Base-by-base conservation (phyloP, 2,329 filamentous ascomycete species). In the Microsporum audouinii region DNA sequence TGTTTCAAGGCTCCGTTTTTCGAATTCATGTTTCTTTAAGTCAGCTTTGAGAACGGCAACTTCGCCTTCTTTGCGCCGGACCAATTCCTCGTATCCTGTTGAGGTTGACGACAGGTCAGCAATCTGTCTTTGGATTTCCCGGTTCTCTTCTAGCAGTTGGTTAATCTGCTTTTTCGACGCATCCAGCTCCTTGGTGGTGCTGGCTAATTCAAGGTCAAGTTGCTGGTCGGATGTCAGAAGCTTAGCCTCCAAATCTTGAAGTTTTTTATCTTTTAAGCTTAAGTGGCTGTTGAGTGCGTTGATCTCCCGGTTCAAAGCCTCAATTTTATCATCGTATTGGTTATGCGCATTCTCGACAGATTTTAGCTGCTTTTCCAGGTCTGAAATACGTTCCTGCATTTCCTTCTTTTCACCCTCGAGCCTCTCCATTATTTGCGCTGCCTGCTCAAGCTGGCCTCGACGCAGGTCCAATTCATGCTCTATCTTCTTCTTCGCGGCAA, bases 61-160 rank as follows among this genome's bases (percentile, higher is more conserved):
- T 70, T 99, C 95, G 72, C 91, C 96, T 71, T 99, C 94, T 72
- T 97, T 99, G 62, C 88, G 87, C 29, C 91, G 84, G 29, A 99
- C 88, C 49, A 97, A 82, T 68, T 97, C 92, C 73, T 99, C 94
- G 66, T 96, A 97, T 70, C 91, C 90, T 0, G 91, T 95, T 0
- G 92, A 96, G 0, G 92, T 96, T 57, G 89, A 86, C 0, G 94
- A 94, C 17, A 99, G 79, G 66, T 96, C 86, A 0, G 88, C 83
- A 59, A 99, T 85, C 68, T 96, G 91, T 67, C 91, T 84, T 60
- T 95, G 87, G 55, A 95, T 84, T 51, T 88, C 85, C 10, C 85
- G 83, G 66, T 95, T 95, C 70, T 99, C 92, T 3, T 87, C 84
- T 1, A 85, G 73, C 0, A 96, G 81, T 23, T 90, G 86, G 59